Base-by-base conservation (phyloP, 805 yeast species). In the Hanseniaspora jakobsenii region DNA sequence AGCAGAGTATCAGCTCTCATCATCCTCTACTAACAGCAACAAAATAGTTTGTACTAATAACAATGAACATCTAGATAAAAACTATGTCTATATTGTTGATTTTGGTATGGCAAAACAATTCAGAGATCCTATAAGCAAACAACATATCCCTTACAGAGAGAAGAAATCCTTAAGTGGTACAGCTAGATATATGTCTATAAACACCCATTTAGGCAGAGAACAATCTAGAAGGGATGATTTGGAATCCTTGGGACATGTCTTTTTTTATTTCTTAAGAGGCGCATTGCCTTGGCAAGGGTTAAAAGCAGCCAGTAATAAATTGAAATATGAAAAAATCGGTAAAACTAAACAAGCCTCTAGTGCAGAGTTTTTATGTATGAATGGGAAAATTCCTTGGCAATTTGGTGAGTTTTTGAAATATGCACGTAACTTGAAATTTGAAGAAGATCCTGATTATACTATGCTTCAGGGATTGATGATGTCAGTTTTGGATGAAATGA, bases 251-350 rank as follows among this genome's bases (percentile, higher is more conserved):
- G 91, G 89, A 14, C 91, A 81, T 62, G 91, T 81, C 0, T 81
- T 81, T 56, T 74, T 81, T 57, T 81, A 81, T 60, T 81, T 81
- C 55, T 61, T 81, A 46, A 71, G 82, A 56, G 91, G 93, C 23
- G 79, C 77, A 50, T 68, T 81, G 57, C 93, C 93, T 36, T 81
- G 93, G 93, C 93, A 81, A 63, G 93, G 93, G n/a, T 65, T 81
- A 49, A 81, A 81, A 61, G 91, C 89, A 1, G 85, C 85, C 48
- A 81, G 84, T n/a, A 81, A 81, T 59, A 81, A 82, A 59, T 72
- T 76, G 51, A 81, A 81, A 59, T 81, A 81, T 58, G 91, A 82
- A 60, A 81, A 81, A 57, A 82, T 82, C 59, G 91, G 91, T 23
- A 81, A 80, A 51, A 80, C 80, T 55, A 82, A 82, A 60, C 78